phyloP scores from a whole-genome alignment of 2,329 filamentous ascomycete species.

The Neonectria coccinea region DNA sequence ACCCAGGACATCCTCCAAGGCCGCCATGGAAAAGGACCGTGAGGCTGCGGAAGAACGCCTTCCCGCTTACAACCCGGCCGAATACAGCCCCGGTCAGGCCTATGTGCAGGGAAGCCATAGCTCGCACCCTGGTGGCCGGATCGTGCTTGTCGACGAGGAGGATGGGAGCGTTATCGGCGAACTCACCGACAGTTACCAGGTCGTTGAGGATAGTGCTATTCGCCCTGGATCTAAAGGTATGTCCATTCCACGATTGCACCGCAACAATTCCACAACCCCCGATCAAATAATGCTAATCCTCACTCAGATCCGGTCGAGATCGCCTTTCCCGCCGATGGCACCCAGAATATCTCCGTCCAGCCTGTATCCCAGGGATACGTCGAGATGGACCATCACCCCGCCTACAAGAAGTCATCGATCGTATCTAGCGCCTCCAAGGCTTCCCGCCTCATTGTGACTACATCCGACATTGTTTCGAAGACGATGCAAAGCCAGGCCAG shows the following conservation, averaged over 20 bases:
- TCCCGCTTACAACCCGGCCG: slow-evolving; percentile 82
- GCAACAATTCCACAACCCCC: background rate
- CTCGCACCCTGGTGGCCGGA: slow-evolving; percentile 70
- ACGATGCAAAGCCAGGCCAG: slow-evolving; percentile 82
- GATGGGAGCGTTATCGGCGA: slow-evolving; percentile 96
- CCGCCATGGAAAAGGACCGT: slow-evolving; percentile 55
- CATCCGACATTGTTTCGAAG: slow-evolving; percentile 82
- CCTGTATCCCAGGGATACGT: slow-evolving; percentile 79
- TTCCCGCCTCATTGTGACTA: slow-evolving; percentile 91
- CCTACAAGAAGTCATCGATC: slow-evolving; percentile 88
- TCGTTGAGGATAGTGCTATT: slow-evolving; percentile 81
- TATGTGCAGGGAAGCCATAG: slow-evolving; percentile 76
- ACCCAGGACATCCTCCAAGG: slow-evolving; percentile 44
- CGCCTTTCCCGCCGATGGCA: slow-evolving; percentile 75
- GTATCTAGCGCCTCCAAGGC: slow-evolving; percentile 89
- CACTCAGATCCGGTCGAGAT: slow-evolving; percentile 79
- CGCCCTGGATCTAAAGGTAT: slow-evolving; percentile 91
- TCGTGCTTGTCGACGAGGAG: slow-evolving; percentile 94
- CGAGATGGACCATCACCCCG: slow-evolving; percentile 83
- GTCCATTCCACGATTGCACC: background rate
- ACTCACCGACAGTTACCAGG: slow-evolving; percentile 82
- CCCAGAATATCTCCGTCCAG: slow-evolving; percentile 72
- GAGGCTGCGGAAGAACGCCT: slow-evolving; percentile 58
- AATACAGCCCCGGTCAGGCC: slow-evolving; percentile 82
- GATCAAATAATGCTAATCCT: background rate